Percentiles rank a stretch among this genome's conserved stretches.
Evolutionary conservation across 306 rosid genomes (phyloP).

Genomic region (Cucumis sativus): Cucumber_9930_V3 NC_026660.2:29931501-29932000

Average conservation of each 20-base stretch:
- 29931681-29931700: slow-evolving; percentile 42
- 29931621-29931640: slow-evolving; percentile 69
- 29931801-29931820: slow-evolving; percentile 65
- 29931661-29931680: slow-evolving; percentile 94
- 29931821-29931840: slow-evolving; percentile 34
- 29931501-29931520: slow-evolving; percentile 92
- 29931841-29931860: slow-evolving; percentile 88
- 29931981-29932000: not conserved
- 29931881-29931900: not conserved
- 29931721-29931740: slow-evolving; percentile 19
- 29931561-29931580: slow-evolving; percentile 81
- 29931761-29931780: slow-evolving; percentile 56
- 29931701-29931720: slow-evolving; percentile 51
- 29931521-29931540: slow-evolving; percentile 67
- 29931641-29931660: slow-evolving; percentile 86
- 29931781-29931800: slow-evolving; percentile 65
- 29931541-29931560: slow-evolving; percentile 62
- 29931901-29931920: slow-evolving; percentile 1
- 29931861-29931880: slow-evolving; percentile 24
- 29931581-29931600: slow-evolving; percentile 78
- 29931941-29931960: not conserved
- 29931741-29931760: slow-evolving; percentile 41
- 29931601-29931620: slow-evolving; percentile 66
- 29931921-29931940: slow-evolving; percentile 1
- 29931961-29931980: not conserved